A percentile compares a stretch with the other conserved stretches of the same genome.
Evolutionary conservation across 352 stramenopile species (phyloP).

Genomic region (Thraustotheca clavata): DNA sequence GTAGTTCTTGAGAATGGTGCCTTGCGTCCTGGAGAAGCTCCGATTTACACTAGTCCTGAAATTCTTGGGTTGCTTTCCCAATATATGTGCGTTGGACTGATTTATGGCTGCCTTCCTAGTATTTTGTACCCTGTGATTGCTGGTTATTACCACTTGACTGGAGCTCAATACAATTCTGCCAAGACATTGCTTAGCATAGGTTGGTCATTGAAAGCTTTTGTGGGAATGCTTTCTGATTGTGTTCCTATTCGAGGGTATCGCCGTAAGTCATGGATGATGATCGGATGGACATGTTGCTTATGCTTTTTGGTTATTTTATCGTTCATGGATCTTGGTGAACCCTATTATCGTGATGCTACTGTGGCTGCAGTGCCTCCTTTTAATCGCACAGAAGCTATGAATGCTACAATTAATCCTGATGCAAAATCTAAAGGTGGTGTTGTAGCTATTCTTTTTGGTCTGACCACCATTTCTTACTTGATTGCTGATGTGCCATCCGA

Average conservation of each 20-base stretch:
- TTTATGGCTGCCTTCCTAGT: constrained; percentile 15
- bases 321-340: constrained; percentile 36
- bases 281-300: not conserved
- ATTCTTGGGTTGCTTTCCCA: constrained; percentile 16
- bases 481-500: constrained; percentile 11
- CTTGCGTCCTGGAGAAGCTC: constrained; percentile 22
- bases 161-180: not conserved
- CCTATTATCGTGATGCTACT: constrained; percentile 28
- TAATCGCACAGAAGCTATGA: not conserved
- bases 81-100: constrained; percentile 13
- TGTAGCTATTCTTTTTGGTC: not conserved
- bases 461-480: constrained; percentile 7
- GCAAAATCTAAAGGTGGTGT: not conserved
- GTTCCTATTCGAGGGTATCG: constrained; percentile 13
- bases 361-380: not conserved
- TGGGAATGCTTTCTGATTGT: constrained; percentile 17
- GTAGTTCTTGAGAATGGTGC: not conserved
- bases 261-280: constrained; percentile 15
- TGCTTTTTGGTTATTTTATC: constrained; percentile 24
- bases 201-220: constrained; percentile 15
- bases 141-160: not conserved
- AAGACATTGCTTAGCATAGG: not conserved
- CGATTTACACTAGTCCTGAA: constrained; percentile 32
- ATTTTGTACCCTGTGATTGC: not conserved
- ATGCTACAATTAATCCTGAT: not conserved